Base-by-base conservation (phyloP, 768 basidiomycete genomes). In the Lactarius psammicola region DNA sequence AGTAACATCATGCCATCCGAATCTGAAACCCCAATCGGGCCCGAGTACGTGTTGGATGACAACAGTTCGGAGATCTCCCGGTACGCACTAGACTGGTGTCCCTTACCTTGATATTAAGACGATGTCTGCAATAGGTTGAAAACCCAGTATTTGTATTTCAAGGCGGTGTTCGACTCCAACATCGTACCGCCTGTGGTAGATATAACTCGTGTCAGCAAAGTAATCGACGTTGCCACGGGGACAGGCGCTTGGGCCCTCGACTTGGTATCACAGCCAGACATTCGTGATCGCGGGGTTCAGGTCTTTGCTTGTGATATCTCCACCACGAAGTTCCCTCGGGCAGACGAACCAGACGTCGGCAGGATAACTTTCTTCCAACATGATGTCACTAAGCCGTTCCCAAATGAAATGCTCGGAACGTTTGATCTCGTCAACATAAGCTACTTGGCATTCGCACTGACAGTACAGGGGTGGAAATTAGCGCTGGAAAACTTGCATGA, bases 141-240 rank as follows among this genome's bases (percentile, higher is more conserved):
- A 10, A 2, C 2, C 8, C 61, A 62, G n/a, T 33, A 62, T 44
- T 1, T 26, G 7, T 44, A 30, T 18, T 17, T 42, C 15, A 59
- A 59, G 38, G 34, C 20, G 8, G 31, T 55, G 5, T 34, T 59
- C 8, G 63, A 42, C 17, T 28, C 58, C 10, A 11, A 30, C 4
- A 38, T 55, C n/a, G 31, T 60, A 13, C 59, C 59, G 1, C 64
- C 64, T 18, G 40, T 28, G 23, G 44, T 60, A 49, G 17, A 60
- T 17, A 10, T 30, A 23, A 13, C 31, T 36, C 31, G 33, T 15
- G 54, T 55, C 28, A 23, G 10, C 13, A 55, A 20, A 28, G 54
- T 55, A 8, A 30, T 55, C 15, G 54, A 55, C 17, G 54, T 33
- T 4, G 54, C 54, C 9, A 33, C 54, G 3, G 54, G 54, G 18